Conservation (phyloP, 1,139 yeast genomes). For the Keqinozyma sinolaborantium region DNA sequence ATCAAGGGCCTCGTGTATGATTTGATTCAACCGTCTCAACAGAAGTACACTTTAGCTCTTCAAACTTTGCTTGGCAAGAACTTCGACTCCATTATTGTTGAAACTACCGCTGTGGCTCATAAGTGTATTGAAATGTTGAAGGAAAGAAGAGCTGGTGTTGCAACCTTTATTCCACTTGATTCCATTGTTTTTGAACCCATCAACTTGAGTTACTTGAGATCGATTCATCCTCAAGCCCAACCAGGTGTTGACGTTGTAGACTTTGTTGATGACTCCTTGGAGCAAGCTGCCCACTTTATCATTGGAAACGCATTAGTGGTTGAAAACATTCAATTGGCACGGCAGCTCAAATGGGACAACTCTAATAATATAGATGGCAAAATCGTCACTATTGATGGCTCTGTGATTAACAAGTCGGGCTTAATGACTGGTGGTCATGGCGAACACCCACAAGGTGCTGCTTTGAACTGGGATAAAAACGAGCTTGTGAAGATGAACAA, state of each 20-base stretch:
- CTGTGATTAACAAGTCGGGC: constrained; percentile 81
- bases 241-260: constrained; percentile 74
- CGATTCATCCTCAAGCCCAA: constrained; percentile 51
- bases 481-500: constrained; percentile 58
- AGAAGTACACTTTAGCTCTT: constrained; percentile 72
- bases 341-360: constrained; percentile 65
- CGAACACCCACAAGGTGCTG: constrained; percentile 28
- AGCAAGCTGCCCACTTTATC: constrained; percentile 76
- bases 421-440: constrained; percentile 86
- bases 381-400: constrained; percentile 80
- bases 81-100: constrained; percentile 82
- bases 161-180: constrained; percentile 87
- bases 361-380: constrained; percentile 51
- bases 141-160: constrained; percentile 81
- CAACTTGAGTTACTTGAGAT: constrained; percentile 57
- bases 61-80: constrained; percentile 77
- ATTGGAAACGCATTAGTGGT: constrained; percentile 84
- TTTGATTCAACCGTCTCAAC: constrained; percentile 74
- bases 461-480: constrained; percentile 67
- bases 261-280: constrained; percentile 59
- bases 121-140: constrained; percentile 81
- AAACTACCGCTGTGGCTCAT: constrained; percentile 68
- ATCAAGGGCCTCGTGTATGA: constrained; percentile 80
- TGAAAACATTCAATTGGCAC: constrained; percentile 66
- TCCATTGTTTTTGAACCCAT: constrained; percentile 54